Conservation (phyloP, 768 basidiomycete genomes). For the Suillus bovinus region DNA sequence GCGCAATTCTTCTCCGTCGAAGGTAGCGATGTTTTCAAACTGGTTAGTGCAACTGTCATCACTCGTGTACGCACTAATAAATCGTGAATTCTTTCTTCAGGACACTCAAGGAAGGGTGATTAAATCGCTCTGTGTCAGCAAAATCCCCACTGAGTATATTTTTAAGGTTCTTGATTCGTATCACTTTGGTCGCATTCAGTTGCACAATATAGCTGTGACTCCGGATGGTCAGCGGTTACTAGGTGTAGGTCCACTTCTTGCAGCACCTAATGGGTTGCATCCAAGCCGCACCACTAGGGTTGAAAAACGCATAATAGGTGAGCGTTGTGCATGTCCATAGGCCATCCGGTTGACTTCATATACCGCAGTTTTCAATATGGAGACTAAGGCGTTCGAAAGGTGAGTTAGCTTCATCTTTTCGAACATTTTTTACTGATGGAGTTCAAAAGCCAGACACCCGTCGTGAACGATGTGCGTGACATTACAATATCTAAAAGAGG, state of each 20-base stretch:
- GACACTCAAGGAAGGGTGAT: too few relatives aligned
- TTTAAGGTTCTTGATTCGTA: conserved; percentile 40
- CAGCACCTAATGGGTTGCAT: conserved; percentile 42
- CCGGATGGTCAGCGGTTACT: conserved; percentile 47
- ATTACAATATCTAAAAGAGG: conserved; percentile 48
- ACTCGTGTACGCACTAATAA: too few relatives aligned
- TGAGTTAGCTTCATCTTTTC: conserved; percentile 22
- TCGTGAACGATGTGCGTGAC: conserved; percentile 56
- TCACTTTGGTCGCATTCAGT: conserved; percentile 43
- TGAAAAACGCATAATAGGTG: conserved; percentile 56
- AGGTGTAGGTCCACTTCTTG: conserved; percentile 48
- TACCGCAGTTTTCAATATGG: conserved; percentile 48
- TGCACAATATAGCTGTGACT: conserved; percentile 53
- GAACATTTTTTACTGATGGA: conserved; percentile 15
- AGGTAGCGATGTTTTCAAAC: conserved; percentile 43
- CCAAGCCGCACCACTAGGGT: conserved; percentile 49
- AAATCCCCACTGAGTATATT: too few relatives aligned
- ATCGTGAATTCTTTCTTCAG: too few relatives aligned
- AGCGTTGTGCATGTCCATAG: conserved; percentile 13
- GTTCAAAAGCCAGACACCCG: conserved; percentile 47
- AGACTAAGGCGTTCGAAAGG: conserved; percentile 45
- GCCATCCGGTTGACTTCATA: conserved; percentile 8
- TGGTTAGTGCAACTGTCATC: conserved; percentile 30
- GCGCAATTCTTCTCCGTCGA: conserved; percentile 54
- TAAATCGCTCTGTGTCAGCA: too few relatives aligned